These are phyloP conservation scores for Plasmodium billcollinsi DNA, from an alignment of 169 alveolate genomes.

Conservation along the genomic window DNA sequence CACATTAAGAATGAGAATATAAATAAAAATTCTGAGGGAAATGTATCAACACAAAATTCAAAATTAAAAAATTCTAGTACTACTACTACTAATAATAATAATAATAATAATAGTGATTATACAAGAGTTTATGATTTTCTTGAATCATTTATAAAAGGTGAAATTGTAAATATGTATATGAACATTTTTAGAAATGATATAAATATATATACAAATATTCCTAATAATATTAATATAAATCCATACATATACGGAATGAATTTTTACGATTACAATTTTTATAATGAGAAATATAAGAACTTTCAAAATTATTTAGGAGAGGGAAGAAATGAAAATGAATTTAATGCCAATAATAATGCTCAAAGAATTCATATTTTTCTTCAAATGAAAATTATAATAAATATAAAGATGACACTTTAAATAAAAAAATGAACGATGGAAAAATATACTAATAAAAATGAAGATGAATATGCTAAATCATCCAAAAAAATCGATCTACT, in stretches of 20 bases:
- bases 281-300: slow-evolving; percentile 57
- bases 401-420: neutral
- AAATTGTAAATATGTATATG: slow-evolving; percentile 65
- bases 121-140: slow-evolving; percentile 48
- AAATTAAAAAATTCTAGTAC: slow-evolving; percentile 7
- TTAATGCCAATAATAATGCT: slow-evolving; percentile 10
- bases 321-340: neutral
- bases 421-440: slow-evolving; percentile 17
- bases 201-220: slow-evolving; percentile 68
- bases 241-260: slow-evolving; percentile 70
- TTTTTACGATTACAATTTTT: slow-evolving; percentile 73
- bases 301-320: slow-evolving; percentile 23
- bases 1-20: slow-evolving; percentile 7
- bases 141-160: slow-evolving; percentile 71
- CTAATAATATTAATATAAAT: slow-evolving; percentile 59
- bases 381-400: slow-evolving; percentile 33
- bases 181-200: slow-evolving; percentile 72
- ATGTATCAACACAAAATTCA: slow-evolving; percentile 5
- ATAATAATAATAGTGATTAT: slow-evolving; percentile 26
- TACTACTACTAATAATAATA: slow-evolving; percentile 7
- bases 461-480: slow-evolving; percentile 18
- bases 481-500: slow-evolving; percentile 37
- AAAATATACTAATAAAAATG: slow-evolving; percentile 13
- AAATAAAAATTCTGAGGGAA: neutral
- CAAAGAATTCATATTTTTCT: slow-evolving; percentile 22